Conservation (phyloP, 1,284 basidiomycete genomes). For the Ustilago nuda region DNA sequence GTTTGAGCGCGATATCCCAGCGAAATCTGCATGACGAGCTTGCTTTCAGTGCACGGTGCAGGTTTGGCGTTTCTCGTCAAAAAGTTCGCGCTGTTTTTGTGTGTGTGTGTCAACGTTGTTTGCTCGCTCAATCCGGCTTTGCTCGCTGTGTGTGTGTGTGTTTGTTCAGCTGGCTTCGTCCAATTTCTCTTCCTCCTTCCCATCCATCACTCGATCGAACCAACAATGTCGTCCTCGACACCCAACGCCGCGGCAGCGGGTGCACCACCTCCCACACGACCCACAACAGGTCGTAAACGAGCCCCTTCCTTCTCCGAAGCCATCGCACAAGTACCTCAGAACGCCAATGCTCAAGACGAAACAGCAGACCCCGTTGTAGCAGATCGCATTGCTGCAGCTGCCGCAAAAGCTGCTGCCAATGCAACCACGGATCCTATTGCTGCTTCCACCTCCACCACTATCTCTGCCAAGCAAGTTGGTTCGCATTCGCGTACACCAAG, state of each 20-base stretch:
- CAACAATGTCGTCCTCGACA: slow-evolving; percentile 10
- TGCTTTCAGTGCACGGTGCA: neutral
- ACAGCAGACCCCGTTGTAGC: slow-evolving; percentile 44
- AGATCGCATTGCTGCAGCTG: slow-evolving; percentile 37
- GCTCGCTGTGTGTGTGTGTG: slow-evolving; percentile 1
- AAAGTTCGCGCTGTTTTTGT: neutral
- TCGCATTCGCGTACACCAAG: slow-evolving; percentile 1
- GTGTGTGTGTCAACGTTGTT: too few relatives aligned
- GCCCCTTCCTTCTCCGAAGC: slow-evolving; percentile 51
- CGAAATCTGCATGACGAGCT: neutral
- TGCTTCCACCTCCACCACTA: slow-evolving; percentile 14
- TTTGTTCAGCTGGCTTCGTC: neutral
- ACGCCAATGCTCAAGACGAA: slow-evolving; percentile 49
- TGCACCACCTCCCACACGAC: slow-evolving; percentile 45
- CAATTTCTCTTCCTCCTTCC: slow-evolving; percentile 1
- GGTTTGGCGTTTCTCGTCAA: neutral
- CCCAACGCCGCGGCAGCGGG: slow-evolving; percentile 30
- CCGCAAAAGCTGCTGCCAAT: slow-evolving; percentile 16
- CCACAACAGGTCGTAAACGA: slow-evolving; percentile 33
- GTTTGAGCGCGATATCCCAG: slow-evolving; percentile 1
- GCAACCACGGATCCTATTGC: slow-evolving; percentile 30
- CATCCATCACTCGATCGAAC: neutral
- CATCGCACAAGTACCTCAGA: slow-evolving; percentile 43
- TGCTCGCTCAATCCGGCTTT: neutral
- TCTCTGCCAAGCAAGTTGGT: slow-evolving; percentile 4